Conservation (phyloP, 2,329 filamentous ascomycete genomes). For the Knoxdaviesia capensis region DNA sequence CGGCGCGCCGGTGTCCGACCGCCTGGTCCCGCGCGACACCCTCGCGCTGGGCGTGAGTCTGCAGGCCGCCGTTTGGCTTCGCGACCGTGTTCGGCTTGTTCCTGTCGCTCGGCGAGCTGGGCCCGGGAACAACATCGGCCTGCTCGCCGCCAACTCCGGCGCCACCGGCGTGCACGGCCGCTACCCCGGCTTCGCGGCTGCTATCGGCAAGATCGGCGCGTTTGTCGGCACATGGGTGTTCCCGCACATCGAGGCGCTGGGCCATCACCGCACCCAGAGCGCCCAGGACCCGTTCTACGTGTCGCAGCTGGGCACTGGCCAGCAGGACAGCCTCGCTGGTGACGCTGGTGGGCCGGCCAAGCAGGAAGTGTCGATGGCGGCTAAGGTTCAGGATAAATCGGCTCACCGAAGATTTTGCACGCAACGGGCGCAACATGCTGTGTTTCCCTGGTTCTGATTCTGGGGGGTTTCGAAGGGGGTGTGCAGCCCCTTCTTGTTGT, state of each 20-base stretch:
- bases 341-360: no score
- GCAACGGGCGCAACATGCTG: no score
- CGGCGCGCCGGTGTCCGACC: slow-evolving; percentile 60
- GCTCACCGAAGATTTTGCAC: no score
- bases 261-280: slow-evolving; percentile 27
- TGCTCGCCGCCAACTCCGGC: slow-evolving; percentile 71
- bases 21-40: slow-evolving; percentile 57
- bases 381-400: no score
- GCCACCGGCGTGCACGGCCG: slow-evolving; percentile 70
- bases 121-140: slow-evolving; percentile 79
- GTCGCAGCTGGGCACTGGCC: slow-evolving; percentile 22
- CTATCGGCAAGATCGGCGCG: slow-evolving; percentile 56
- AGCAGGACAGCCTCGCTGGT: no score
- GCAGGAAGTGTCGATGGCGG: no score
- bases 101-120: slow-evolving; percentile 28
- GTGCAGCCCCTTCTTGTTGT: no score
- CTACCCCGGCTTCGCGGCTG: slow-evolving; percentile 53
- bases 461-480: no score
- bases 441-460: no score
- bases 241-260: slow-evolving; percentile 47
- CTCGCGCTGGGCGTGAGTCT: slow-evolving; percentile 48
- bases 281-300: slow-evolving; percentile 86
- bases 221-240: slow-evolving; percentile 78
- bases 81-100: slow-evolving; percentile 18
- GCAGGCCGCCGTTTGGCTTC: slow-evolving; percentile 44